Evolutionary conservation across 1,284 basidiomycete genomes (phyloP), one percentile per base, ranked within the genome.

Genomic region (Volvariella volvacea): DNA sequence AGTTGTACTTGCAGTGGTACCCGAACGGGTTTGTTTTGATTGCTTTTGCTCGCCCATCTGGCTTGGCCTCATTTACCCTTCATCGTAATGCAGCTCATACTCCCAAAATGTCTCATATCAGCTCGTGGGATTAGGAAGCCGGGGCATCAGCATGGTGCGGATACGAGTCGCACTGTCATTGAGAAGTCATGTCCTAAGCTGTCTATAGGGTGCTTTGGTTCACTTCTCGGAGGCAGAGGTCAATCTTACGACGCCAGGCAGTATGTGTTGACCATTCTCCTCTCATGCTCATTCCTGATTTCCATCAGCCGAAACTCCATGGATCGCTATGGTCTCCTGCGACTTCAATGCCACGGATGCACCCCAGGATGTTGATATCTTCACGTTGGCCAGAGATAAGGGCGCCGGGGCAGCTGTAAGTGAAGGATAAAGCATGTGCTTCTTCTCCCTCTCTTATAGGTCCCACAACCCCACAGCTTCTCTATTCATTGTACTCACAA

Each of bases 321-420:
- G 90, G 89, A 88, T 94, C 50, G 91, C 92, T 3, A 75, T 92
- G 53, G 78, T 94, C 39, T 77, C 78, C 9, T 94, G 91, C 60
- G 90, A 92, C 56, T 57, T 59, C 43, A 90, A 92, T 59, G 74
- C 80, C 19, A 88, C 86, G 3, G 63, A 74, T 49, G 68, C 75
- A 6, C 76, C 76, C 0, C 57, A 69, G 51, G 67, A 73, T 3
- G 56, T 65, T 40, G 90, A 94, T 60, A 78, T 92, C 43, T 91
- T 93, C 61, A 88, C 87, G 0, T 67, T 89, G 32, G 89, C 88
- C 9, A 67, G 75, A 36, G 79, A 85, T 52, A 68, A 78, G 46
- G 92, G 92, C 3, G 91, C 91, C 0, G 76, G 80, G 20, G 83
- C 85, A 36, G 88, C 85, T 22, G 80, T 87, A 53, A 56, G 78